Percentiles rank a stretch among this genome's conserved stretches.
phyloP scores from a whole-genome alignment of 148 eudicot genomes.

The Diospyros lotus region DNA sequence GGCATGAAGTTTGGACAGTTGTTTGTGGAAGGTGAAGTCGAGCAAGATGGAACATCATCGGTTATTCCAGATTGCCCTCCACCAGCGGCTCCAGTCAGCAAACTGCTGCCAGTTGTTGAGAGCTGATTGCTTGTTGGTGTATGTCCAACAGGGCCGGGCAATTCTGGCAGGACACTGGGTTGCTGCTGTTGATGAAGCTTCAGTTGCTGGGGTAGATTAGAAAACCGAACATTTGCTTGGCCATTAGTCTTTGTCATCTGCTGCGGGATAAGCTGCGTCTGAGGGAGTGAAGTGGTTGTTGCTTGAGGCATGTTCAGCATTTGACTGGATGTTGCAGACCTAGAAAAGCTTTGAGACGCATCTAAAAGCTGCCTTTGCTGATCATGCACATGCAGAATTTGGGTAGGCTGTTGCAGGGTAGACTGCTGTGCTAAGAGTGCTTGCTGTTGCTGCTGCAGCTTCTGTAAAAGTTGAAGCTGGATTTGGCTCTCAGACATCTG shows the following conservation, averaged over 20 bases:
- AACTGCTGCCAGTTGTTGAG: conserved; percentile 42
- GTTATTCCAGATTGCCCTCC: conserved; percentile 58
- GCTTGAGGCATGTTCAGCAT: conserved; percentile 48
- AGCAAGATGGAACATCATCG: conserved; percentile 78
- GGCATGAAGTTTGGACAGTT: conserved; percentile 42
- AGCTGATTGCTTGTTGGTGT: conserved; percentile 40
- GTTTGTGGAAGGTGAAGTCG: conserved; percentile 86
- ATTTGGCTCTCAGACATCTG: conserved; percentile 56
- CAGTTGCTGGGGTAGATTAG: conserved; percentile 47
- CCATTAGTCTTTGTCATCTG: conserved; percentile 42
- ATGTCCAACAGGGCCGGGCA: conserved; percentile 39
- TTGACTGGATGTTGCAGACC: conserved; percentile 46
- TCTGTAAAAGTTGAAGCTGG: conserved; percentile 68
- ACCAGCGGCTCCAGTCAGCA: conserved; percentile 43
- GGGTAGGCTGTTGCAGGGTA: conserved; percentile 40
- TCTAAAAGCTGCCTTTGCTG: conserved; percentile 43
- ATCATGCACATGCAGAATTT: conserved; percentile 49
- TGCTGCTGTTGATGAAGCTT: conserved; percentile 47
- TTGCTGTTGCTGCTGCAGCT: conserved; percentile 72
- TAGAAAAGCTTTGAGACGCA: conserved; percentile 53
- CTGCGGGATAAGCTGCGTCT: conserved; percentile 42
- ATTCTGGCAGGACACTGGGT: conserved; percentile 35
- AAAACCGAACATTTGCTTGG: conserved; percentile 32
- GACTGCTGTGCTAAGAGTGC: conserved; percentile 57
- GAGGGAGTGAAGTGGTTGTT: conserved; percentile 37